Evolutionary conservation across 805 yeast species (phyloP).

Genomic region (Helenozyma rhizophorensis): DNA sequence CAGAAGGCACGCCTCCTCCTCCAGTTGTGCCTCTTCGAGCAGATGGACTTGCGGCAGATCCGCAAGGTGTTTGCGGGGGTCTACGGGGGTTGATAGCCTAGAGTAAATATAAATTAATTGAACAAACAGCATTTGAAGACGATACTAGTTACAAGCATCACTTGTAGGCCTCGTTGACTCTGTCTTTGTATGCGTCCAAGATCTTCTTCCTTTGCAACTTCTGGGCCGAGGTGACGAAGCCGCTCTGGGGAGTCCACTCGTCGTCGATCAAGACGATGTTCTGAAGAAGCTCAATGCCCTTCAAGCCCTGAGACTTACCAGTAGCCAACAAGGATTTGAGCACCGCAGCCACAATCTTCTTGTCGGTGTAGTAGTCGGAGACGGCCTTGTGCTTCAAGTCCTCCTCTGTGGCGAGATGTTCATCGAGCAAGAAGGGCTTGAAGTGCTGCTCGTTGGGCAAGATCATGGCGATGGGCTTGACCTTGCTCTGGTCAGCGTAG

Average conservation of each 20-base stretch:
- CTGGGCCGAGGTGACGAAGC: slow-evolving; percentile 91
- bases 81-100: slow-evolving; percentile 23
- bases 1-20: slow-evolving; percentile 57
- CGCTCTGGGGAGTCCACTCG: slow-evolving; percentile 98
- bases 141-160: neutral
- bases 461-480: slow-evolving; percentile 89
- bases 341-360: slow-evolving; percentile 51
- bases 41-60: slow-evolving; percentile 35
- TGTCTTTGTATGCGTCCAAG: slow-evolving; percentile 58
- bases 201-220: slow-evolving; percentile 93
- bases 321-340: slow-evolving; percentile 61
- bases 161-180: slow-evolving; percentile 62
- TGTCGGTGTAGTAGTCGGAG: slow-evolving; percentile 51
- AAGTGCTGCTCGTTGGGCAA: slow-evolving; percentile 73
- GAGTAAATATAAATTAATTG: neutral
- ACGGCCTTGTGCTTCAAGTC: slow-evolving; percentile 42
- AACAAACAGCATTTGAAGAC: neutral
- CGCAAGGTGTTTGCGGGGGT: slow-evolving; percentile 46
- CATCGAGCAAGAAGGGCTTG: slow-evolving; percentile 50
- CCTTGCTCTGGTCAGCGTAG: slow-evolving; percentile 83
- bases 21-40: slow-evolving; percentile 49
- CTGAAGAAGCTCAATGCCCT: slow-evolving; percentile 78
- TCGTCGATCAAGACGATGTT: slow-evolving; percentile 77
- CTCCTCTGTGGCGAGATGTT: slow-evolving; percentile 43
- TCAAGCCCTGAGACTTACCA: slow-evolving; percentile 75